Conservation (phyloP, 352 stramenopile genomes). For the Stephanocyclus meneghinianus region DNA sequence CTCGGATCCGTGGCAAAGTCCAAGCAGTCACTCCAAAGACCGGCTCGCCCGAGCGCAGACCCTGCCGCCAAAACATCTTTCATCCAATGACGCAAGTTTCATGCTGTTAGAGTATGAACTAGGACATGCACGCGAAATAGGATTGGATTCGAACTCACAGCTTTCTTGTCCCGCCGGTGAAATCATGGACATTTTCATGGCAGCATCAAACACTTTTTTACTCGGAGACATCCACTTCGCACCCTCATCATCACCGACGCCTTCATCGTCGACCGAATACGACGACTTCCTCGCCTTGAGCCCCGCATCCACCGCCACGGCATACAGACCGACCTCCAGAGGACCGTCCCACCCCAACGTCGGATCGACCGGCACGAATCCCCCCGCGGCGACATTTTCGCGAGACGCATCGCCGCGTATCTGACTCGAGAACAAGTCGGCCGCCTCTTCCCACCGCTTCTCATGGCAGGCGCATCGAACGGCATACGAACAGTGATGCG, state of each 20-base stretch:
- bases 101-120: conserved; percentile 6
- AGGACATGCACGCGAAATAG: too few species aligned
- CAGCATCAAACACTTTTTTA: conserved; percentile 74
- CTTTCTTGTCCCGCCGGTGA: conserved; percentile 64
- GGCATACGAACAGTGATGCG: conserved; percentile 57
- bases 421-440: conserved; percentile 62
- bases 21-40: conserved; percentile 57
- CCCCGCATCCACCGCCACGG: conserved; percentile 49
- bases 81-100: neutral
- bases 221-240: conserved; percentile 16
- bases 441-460: conserved; percentile 59
- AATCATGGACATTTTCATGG: conserved; percentile 71
- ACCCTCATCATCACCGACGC: neutral
- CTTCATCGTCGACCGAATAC: neutral
- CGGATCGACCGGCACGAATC: conserved; percentile 50
- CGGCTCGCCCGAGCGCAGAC: conserved; percentile 59
- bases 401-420: conserved; percentile 46
- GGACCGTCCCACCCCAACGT: conserved; percentile 46
- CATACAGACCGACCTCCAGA: conserved; percentile 66
- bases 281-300: conserved; percentile 13
- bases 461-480: conserved; percentile 58
- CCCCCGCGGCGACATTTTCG: conserved; percentile 27
- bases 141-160: conserved; percentile 38
- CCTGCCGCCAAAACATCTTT: conserved; percentile 71
- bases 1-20: conserved; percentile 51